phyloP scores from a whole-genome alignment of 768 basidiomycete species.

The Russula olivacea region DNA sequence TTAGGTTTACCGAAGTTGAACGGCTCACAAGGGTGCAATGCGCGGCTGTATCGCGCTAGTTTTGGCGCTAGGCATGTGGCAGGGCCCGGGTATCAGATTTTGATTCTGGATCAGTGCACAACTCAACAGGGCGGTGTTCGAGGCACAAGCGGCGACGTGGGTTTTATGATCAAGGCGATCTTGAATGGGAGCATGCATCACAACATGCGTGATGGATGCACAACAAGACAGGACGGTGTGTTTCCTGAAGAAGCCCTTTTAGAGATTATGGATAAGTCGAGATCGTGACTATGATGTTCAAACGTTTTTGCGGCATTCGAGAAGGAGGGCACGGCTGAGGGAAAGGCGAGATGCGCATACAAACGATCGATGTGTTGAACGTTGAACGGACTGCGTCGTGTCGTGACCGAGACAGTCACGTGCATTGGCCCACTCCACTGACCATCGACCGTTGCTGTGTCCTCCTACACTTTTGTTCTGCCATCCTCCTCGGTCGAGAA shows the following conservation, averaged over 20 bases:
- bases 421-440: background rate
- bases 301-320: slow-evolving; percentile 1
- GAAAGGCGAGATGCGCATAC: background rate
- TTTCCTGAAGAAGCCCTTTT: background rate
- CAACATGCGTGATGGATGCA: slow-evolving; percentile 22
- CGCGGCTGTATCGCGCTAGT: slow-evolving; percentile 19
- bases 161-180: slow-evolving; percentile 5
- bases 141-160: slow-evolving; percentile 2
- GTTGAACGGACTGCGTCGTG: background rate
- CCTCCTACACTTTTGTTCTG: background rate
- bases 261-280: slow-evolving; percentile 6
- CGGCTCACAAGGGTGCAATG: slow-evolving; percentile 12
- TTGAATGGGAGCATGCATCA: slow-evolving; percentile 10
- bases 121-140: background rate
- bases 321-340: background rate
- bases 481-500: background rate
- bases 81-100: background rate
- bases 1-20: slow-evolving; percentile 22
- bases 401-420: slow-evolving; percentile 8
- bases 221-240: slow-evolving; percentile 4
- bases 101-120: slow-evolving; percentile 6
- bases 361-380: background rate
- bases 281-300: slow-evolving; percentile 8
- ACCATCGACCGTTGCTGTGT: background rate
- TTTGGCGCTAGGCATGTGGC: slow-evolving; percentile 15